Base-by-base conservation (phyloP, 2,329 filamentous ascomycete genomes). In the Stylonectria norvegica region DNA sequence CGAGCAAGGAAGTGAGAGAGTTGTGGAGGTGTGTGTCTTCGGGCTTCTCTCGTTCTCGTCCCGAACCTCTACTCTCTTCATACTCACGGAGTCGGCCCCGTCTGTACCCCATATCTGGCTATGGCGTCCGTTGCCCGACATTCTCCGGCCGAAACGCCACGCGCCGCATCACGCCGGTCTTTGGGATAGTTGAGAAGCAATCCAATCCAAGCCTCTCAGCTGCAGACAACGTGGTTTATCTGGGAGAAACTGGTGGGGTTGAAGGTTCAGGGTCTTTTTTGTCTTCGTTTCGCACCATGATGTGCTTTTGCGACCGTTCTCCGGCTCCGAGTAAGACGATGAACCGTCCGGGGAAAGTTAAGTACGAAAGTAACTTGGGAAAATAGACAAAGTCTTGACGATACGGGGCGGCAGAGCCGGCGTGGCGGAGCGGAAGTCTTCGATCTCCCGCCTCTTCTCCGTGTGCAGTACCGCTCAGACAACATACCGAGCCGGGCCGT, bases 1-100 rank as follows among this genome's bases (percentile, higher is more conserved):
- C n/a, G 32, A 31, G 28, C 16, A 29, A 20, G 27, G 34, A 43
- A 38, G 42, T 38, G 40, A 52, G 18, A 42, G 30, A 46, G 34
- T 42, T 16, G 19, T 18, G 29, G 16, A 18, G 9, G 17, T 29
- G 27, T 29, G n/a, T 14, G 27, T 14, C 8, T 7, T 25, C 22
- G 22, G 22, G 22, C 22, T 25, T 12, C 12, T 25, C 7, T 25
- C 7, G 12, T 25, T 25, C 22, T 12, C 22, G 22, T 7, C 22
- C 22, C n/a, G n/a, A n/a, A n/a, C n/a, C n/a, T n/a, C n/a, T n/a
- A n/a, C n/a, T n/a, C n/a, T 25, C 7, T 25, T 12, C 22, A 25
- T 25, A 7, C 7, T 16, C n/a, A 16, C n/a, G 29, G 19, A 16
- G 15, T 20, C 9, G 31, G 18, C 28, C 20, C 20, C 20, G 45